Base-by-base conservation (phyloP, 352 stramenopile species). In the Globisporangium canariense region DNA sequence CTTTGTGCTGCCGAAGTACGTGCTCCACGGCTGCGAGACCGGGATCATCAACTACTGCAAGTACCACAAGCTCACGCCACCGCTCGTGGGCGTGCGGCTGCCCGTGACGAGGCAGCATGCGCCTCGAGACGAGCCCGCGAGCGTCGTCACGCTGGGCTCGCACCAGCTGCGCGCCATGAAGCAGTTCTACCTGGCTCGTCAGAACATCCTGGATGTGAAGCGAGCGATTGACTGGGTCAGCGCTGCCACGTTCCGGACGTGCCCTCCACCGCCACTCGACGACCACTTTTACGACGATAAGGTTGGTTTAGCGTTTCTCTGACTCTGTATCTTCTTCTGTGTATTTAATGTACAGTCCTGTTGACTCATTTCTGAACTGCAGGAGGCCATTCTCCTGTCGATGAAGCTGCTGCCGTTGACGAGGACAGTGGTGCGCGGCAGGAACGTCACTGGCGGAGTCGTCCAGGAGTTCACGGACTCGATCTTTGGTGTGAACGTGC, bases 1-100 rank as follows among this genome's bases (percentile, higher is more conserved):
- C 3, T 58, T 58, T 58, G 30, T 58, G 14, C 51, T 58, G 30
- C 51, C 51, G 20, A 38, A 58, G 51, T 58, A 58, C 16, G 51
- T 58, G 2, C 18, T 58, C 30, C 20, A 40, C 30, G 51, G 51
- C 16, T 58, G 51, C 32, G 51, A 58, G 11, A 45, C 13, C 16
- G 51, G 51, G 30, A 20, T 58, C 30, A 25, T 58, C 51, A 58
- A 14, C 16, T 30, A 58, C 51, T 58, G 51, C 20, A 28, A n/a
- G 51, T 58, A 43, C 20, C 51, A 58, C 18, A 30, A 30, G 9
- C 16, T 45, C 6, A 20, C 18, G 6, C 51, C 51, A 1, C 11
- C 51, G 30, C 20, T 14, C 13, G 51, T 58, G 30, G 51, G 51
- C 3, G 32, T 58, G 14, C n/a, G 10, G 13, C 51, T 58, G 4